These are phyloP conservation scores for Aspergillus novofumigatus DNA, from an alignment of 2,329 filamentous ascomycete species.

Conservation along the genomic window DNA sequence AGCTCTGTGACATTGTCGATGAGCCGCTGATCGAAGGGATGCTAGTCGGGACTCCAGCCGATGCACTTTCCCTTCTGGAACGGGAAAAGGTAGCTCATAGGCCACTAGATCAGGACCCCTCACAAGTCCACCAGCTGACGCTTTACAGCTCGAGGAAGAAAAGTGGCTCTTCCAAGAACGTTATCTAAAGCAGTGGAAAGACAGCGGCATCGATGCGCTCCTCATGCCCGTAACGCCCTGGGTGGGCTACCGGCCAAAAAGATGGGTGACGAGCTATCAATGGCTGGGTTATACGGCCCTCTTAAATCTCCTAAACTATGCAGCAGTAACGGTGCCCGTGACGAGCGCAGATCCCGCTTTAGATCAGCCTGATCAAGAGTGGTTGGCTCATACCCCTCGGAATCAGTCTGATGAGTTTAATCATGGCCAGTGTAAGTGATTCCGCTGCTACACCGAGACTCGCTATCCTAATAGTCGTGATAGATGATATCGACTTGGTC, in stretches of 20 bases:
- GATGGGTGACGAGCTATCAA: constrained; percentile 28
- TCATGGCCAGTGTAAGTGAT: constrained; percentile 27
- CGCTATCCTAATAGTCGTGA: neutral
- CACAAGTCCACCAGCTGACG: neutral
- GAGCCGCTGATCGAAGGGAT: constrained; percentile 30
- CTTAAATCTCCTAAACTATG: constrained; percentile 35
- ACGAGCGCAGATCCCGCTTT: constrained; percentile 37
- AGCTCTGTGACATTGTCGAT: constrained; percentile 23
- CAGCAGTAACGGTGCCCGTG: constrained; percentile 38
- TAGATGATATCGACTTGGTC: constrained; percentile 29
- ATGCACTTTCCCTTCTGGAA: constrained; percentile 18
- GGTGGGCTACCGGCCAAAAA: constrained; percentile 26
- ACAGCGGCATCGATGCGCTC: constrained; percentile 27
- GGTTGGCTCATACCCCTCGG: constrained; percentile 29
- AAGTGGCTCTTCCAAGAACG: constrained; percentile 16
- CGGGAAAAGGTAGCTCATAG: constrained; percentile 15
- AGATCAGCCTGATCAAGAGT: constrained; percentile 31
- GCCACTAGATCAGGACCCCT: neutral
- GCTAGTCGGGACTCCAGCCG: constrained; percentile 26
- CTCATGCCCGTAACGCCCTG: constrained; percentile 25
- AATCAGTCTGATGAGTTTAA: constrained; percentile 49
- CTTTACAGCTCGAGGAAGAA: constrained; percentile 15
- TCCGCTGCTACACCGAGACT: neutral
- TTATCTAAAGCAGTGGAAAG: constrained; percentile 23
- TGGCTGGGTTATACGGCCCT: constrained; percentile 34